Conservation (phyloP, 805 yeast genomes). For the Candida railenensis region DNA sequence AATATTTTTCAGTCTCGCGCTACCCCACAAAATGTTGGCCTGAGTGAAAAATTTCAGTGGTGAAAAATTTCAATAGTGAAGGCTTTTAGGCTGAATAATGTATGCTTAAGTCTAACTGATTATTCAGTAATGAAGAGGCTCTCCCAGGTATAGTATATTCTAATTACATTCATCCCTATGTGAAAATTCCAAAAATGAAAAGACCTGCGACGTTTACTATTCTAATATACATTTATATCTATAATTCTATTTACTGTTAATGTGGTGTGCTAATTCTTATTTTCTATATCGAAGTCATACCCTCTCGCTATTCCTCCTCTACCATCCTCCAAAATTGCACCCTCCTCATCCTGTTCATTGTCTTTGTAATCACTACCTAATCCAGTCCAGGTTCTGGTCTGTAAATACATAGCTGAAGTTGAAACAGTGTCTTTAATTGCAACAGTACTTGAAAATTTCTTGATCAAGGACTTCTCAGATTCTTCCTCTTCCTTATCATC, state of each 20-base stretch:
- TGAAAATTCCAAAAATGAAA: too few relatives aligned
- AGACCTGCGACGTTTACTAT: too few relatives aligned
- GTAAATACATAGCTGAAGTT: slow-evolving; percentile 79
- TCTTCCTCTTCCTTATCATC: slow-evolving; percentile 17
- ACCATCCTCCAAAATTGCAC: slow-evolving; percentile 78
- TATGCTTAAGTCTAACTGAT: too few relatives aligned
- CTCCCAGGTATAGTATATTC: too few relatives aligned
- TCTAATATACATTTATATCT: too few relatives aligned
- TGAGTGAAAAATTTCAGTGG: too few relatives aligned
- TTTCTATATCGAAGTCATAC: slow-evolving; percentile 44
- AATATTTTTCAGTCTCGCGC: too few relatives aligned
- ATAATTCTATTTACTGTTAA: not conserved
- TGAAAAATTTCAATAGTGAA: too few relatives aligned
- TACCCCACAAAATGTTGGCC: too few relatives aligned
- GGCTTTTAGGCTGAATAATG: too few relatives aligned
- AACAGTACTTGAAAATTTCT: slow-evolving; percentile 57
- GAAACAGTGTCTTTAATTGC: slow-evolving; percentile 78
- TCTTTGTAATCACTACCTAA: slow-evolving; percentile 75
- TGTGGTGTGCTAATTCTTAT: not conserved
- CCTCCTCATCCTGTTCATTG: slow-evolving; percentile 37
- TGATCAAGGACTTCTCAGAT: slow-evolving; percentile 43
- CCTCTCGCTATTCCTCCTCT: slow-evolving; percentile 88
- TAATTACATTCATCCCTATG: too few relatives aligned
- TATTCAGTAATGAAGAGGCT: too few relatives aligned
- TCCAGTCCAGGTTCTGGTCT: slow-evolving; percentile 81